These are phyloP conservation scores for Clohesyomyces aquaticus DNA, from an alignment of 495 filamentous ascomycete genomes.

Conservation along the genomic window DNA sequence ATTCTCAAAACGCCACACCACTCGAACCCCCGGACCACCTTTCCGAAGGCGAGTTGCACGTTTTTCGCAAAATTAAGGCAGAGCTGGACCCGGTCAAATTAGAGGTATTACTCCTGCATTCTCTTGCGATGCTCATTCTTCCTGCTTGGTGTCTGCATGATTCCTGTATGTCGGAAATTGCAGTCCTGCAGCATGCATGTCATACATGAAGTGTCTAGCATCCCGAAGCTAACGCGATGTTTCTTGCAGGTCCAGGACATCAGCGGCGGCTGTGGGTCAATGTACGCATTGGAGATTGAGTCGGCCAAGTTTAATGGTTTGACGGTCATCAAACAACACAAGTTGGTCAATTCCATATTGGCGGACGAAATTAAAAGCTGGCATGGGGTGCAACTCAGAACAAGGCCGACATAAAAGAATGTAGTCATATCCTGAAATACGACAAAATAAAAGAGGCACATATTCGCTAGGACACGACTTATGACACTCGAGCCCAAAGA, in stretches of 20 bases:
- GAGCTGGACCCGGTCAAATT: slow-evolving; percentile 52
- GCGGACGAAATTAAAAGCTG: slow-evolving; percentile 71
- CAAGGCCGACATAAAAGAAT: slow-evolving; percentile 43
- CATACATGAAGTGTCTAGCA: no score
- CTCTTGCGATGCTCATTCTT: background rate
- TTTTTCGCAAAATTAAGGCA: slow-evolving; percentile 54
- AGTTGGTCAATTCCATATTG: slow-evolving; percentile 68
- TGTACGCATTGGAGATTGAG: slow-evolving; percentile 75
- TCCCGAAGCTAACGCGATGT: background rate
- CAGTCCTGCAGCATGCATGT: background rate
- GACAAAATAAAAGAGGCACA: no score
- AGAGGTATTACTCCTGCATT: slow-evolving; percentile 47
- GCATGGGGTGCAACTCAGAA: slow-evolving; percentile 77
- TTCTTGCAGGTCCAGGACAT: slow-evolving; percentile 67
- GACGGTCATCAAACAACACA: slow-evolving; percentile 71
- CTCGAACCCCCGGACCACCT: slow-evolving; percentile 54
- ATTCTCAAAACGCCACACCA: slow-evolving; percentile 8
- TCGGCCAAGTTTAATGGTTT: slow-evolving; percentile 67
- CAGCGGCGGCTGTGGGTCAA: slow-evolving; percentile 76
- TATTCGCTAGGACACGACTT: no score
- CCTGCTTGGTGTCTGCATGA: background rate
- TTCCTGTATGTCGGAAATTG: slow-evolving; percentile 3
- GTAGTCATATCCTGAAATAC: no score
- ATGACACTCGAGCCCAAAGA: no score
- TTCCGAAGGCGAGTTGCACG: slow-evolving; percentile 51